Percentiles rank a stretch among this genome's conserved stretches.
phyloP scores from a whole-genome alignment of 2,329 filamentous ascomycete genomes.

The Pseudogymnoascus sp. region DNA sequence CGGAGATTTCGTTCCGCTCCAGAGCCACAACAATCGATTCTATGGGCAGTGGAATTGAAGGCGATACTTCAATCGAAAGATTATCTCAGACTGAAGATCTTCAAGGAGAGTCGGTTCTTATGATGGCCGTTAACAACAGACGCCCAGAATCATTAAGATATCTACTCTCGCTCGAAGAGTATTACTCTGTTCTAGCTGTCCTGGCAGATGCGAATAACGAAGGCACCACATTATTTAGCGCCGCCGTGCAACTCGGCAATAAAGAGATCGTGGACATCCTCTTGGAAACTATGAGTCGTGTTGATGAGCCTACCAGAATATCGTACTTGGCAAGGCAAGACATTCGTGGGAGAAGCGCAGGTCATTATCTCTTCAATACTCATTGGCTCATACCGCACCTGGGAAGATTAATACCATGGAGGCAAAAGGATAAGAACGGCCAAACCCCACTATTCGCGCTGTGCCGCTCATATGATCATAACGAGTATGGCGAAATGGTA shows the following conservation, averaged over 20 bases:
- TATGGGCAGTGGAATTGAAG: conserved; percentile 63
- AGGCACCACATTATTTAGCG: conserved; percentile 79
- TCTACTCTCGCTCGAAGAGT: conserved; percentile 65
- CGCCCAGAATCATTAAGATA: conserved; percentile 68
- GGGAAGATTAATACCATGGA: conserved; percentile 75
- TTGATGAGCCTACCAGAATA: conserved; percentile 45
- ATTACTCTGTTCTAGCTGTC: conserved; percentile 62
- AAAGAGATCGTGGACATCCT: conserved; percentile 65
- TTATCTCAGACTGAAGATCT: conserved; percentile 62
- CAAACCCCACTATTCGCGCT: conserved; percentile 96
- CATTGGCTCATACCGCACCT: conserved; percentile 71
- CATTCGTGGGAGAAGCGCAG: conserved; percentile 75
- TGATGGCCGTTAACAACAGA: conserved; percentile 74
- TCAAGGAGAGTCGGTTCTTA: conserved; percentile 72
- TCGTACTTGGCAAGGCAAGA: conserved; percentile 71
- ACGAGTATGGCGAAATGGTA: conserved; percentile 81
- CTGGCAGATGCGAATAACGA: conserved; percentile 83
- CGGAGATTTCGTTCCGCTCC: conserved; percentile 74
- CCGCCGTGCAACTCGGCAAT: conserved; percentile 79
- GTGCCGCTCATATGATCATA: conserved; percentile 90
- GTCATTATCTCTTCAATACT: conserved; percentile 93
- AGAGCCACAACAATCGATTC: conserved; percentile 71
- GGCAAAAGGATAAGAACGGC: conserved; percentile 86
- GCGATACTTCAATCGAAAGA: conserved; percentile 75
- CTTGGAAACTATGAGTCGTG: conserved; percentile 58